A percentile compares a stretch with the other conserved stretches of the same genome.
Evolutionary conservation across 768 basidiomycete species (phyloP).

Genomic region (Suillus tomentosus): DNA sequence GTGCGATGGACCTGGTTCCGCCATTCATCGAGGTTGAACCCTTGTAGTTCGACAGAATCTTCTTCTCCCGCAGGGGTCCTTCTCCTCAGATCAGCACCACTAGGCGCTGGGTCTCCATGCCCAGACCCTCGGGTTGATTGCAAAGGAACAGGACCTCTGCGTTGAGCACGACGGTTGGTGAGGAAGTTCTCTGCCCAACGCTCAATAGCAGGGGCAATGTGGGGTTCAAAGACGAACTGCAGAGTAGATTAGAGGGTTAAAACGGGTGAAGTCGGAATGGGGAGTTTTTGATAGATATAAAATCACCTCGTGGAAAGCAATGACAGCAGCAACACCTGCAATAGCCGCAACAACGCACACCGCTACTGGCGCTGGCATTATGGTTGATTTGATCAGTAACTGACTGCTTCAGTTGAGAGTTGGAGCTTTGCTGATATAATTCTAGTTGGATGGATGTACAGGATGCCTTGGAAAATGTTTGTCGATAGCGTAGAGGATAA

Average conservation of each 20-base stretch:
- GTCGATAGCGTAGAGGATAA: background rate
- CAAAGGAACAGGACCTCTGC: conserved; percentile 26
- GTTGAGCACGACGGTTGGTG: conserved; percentile 30
- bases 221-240: conserved; percentile 71
- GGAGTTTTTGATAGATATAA: background rate
- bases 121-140: conserved; percentile 19
- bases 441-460: background rate
- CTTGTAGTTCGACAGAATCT: conserved; percentile 50
- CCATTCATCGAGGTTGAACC: conserved; percentile 60
- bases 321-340: conserved; percentile 48
- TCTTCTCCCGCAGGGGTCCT: conserved; percentile 22
- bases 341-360: conserved; percentile 55
- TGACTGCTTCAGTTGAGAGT: background rate
- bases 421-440: background rate
- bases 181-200: conserved; percentile 39
- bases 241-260: background rate
- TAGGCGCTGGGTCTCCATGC: conserved; percentile 6
- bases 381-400: background rate
- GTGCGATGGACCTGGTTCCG: conserved; percentile 42
- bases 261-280: background rate
- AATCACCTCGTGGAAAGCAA: conserved; percentile 62
- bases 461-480: background rate
- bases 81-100: conserved; percentile 18
- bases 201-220: conserved; percentile 63
- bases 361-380: conserved; percentile 36